Conservation (phyloP, 2,329 filamentous ascomycete genomes). For the Apiospora arundinis region DNA sequence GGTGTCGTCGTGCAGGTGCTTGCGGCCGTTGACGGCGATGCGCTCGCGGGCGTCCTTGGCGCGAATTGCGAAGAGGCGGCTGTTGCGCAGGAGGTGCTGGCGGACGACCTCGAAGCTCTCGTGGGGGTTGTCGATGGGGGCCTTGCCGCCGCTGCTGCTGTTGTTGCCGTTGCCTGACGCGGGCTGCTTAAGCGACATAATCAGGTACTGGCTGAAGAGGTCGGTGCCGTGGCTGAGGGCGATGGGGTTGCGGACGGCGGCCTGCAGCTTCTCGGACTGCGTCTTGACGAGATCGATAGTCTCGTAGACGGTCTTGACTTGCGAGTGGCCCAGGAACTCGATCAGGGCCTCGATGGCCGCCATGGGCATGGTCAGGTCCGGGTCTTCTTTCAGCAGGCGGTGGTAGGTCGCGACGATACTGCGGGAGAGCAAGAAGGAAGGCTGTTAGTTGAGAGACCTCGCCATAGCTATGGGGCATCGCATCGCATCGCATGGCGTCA, state of each 20-base stretch:
- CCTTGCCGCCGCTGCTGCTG: not conserved
- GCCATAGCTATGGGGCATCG: not conserved
- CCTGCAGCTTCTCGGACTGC: conserved; percentile 79
- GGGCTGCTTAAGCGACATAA: conserved; percentile 71
- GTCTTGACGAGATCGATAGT: conserved; percentile 84
- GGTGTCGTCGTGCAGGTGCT: conserved; percentile 77
- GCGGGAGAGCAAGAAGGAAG: not conserved
- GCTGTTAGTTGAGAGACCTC: not conserved
- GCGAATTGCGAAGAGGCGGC: conserved; percentile 82
- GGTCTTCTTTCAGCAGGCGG: conserved; percentile 66
- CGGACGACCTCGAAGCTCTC: conserved; percentile 81
- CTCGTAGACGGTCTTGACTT: conserved; percentile 88
- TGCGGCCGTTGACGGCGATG: conserved; percentile 64
- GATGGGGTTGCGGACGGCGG: conserved; percentile 83
- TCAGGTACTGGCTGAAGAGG: conserved; percentile 92
- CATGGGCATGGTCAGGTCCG: conserved; percentile 92
- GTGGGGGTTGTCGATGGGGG: conserved; percentile 24
- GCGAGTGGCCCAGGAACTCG: conserved; percentile 78
- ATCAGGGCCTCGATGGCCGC: conserved; percentile 94
- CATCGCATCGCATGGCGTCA: too few relatives aligned
- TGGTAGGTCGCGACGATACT: conserved; percentile 64
- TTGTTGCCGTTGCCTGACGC: conserved; percentile 38
- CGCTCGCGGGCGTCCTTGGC: conserved; percentile 85
- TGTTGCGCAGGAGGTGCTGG: conserved; percentile 84
- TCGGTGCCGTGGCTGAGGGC: conserved; percentile 93